phyloP scores from a whole-genome alignment of 2,329 filamentous ascomycete species.

The Oidium heveae region DNA sequence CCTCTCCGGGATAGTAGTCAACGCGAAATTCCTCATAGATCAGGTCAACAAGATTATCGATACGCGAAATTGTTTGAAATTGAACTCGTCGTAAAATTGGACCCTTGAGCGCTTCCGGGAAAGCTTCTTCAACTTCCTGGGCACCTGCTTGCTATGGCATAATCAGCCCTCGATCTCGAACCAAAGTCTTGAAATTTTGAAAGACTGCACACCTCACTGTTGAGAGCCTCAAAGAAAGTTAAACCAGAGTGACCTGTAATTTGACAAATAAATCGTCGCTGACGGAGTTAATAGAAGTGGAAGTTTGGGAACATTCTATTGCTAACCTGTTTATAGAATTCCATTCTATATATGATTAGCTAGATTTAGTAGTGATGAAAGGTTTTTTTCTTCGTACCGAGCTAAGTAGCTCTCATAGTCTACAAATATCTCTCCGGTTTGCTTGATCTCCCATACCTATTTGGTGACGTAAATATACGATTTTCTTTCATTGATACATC shows the following conservation, averaged over 20 bases:
- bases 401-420: slow-evolving; percentile 72
- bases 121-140: slow-evolving; percentile 70
- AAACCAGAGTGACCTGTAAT: slow-evolving; percentile 74
- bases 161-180: slow-evolving; percentile 9
- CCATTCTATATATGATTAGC: slow-evolving; percentile 34
- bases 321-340: slow-evolving; percentile 75
- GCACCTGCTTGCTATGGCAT: slow-evolving; percentile 42
- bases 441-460: slow-evolving; percentile 75
- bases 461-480: slow-evolving; percentile 6
- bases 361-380: slow-evolving; percentile 4
- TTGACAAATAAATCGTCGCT: slow-evolving; percentile 72
- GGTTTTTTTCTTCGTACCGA: slow-evolving; percentile 30
- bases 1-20: slow-evolving; percentile 77
- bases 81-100: slow-evolving; percentile 80
- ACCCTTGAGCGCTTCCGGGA: slow-evolving; percentile 74
- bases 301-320: slow-evolving; percentile 1
- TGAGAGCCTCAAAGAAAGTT: slow-evolving; percentile 75
- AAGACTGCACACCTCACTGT: slow-evolving; percentile 49
- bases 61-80: slow-evolving; percentile 66
- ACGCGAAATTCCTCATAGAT: slow-evolving; percentile 59
- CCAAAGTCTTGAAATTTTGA: not conserved
- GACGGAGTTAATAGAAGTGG: slow-evolving; percentile 9
- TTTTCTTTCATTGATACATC: slow-evolving; percentile 2
- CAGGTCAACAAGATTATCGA: slow-evolving; percentile 53
- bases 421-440: slow-evolving; percentile 73